Evolutionary conservation across 352 stramenopile genomes (phyloP).

Genomic region (Peronospora belbahrii): DNA sequence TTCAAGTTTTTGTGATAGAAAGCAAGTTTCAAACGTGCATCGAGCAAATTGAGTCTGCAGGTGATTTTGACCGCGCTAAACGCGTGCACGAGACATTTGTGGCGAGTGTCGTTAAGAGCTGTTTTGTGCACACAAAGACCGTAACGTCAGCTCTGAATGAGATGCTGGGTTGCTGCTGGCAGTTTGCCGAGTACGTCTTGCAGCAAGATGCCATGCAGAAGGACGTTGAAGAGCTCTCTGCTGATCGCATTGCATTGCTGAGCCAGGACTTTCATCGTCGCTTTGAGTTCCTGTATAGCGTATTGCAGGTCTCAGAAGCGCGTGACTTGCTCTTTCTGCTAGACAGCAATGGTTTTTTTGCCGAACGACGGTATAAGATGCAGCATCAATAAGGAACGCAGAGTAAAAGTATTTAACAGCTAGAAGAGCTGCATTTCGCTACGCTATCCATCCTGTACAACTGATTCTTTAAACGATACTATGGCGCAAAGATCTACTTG

Average conservation of each 20-base stretch:
- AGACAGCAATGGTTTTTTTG: slow-evolving; percentile 68
- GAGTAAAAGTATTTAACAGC: too few species aligned
- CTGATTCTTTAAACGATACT: too few species aligned
- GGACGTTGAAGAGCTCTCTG: slow-evolving; percentile 9
- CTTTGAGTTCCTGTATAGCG: slow-evolving; percentile 57
- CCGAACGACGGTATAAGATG: slow-evolving; percentile 32
- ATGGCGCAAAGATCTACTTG: too few species aligned
- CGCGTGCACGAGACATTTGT: slow-evolving; percentile 65
- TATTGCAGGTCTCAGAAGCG: slow-evolving; percentile 52
- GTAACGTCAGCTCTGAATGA: slow-evolving; percentile 52
- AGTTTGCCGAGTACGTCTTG: slow-evolving; percentile 60
- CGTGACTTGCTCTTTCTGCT: slow-evolving; percentile 67
- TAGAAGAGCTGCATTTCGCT: too few species aligned
- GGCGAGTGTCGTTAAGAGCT: slow-evolving; percentile 52
- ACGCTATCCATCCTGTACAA: too few species aligned
- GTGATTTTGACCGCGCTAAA: slow-evolving; percentile 67
- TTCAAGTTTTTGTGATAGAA: slow-evolving; percentile 76
- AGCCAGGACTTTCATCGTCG: slow-evolving; percentile 45
- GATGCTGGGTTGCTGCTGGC: slow-evolving; percentile 55
- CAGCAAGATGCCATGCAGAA: slow-evolving; percentile 22
- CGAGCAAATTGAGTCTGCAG: slow-evolving; percentile 33
- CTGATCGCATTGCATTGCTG: slow-evolving; percentile 31
- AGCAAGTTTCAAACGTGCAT: slow-evolving; percentile 50
- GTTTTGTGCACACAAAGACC: slow-evolving; percentile 61
- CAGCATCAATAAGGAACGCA: slow-evolving; percentile 19